phyloP scores from a whole-genome alignment of 192 early-diverging fungal genomes.

The Coemansia sp. region DNA sequence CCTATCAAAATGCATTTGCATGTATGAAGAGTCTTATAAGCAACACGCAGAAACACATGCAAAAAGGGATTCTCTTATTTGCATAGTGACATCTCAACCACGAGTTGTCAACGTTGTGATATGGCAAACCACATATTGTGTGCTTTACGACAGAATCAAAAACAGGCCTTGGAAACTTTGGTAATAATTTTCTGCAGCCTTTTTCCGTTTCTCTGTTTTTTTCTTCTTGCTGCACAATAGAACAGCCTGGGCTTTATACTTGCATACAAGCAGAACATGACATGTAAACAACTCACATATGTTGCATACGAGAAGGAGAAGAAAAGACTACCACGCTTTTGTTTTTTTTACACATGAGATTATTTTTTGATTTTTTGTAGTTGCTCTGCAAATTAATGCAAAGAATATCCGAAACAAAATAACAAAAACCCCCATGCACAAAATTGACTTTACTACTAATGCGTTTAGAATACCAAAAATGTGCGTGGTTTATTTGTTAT shows the following conservation, averaged over 20 bases:
- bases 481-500: not conserved
- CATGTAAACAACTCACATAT: not conserved
- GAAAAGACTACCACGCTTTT: not conserved
- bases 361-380: not conserved
- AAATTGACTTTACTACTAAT: not conserved
- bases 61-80: not conserved
- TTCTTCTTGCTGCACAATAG: not conserved
- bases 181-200: not conserved
- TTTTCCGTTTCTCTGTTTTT: not conserved
- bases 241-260: not conserved
- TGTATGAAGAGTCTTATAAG: not conserved
- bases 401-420: slow-evolving; percentile 6
- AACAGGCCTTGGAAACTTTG: not conserved
- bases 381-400: slow-evolving; percentile 2
- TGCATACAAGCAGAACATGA: not conserved
- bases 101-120: not conserved
- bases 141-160: not conserved
- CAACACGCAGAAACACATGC: not conserved
- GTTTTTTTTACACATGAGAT: not conserved
- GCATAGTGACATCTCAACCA: not conserved
- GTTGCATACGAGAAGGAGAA: too few relatives aligned
- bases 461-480: not conserved
- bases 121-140: not conserved
- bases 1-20: too few relatives aligned
- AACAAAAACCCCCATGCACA: not conserved